These are phyloP conservation scores for Escovopsis sp. DNA, from an alignment of 2,329 filamentous ascomycete species.

Conservation along the genomic window DNA sequence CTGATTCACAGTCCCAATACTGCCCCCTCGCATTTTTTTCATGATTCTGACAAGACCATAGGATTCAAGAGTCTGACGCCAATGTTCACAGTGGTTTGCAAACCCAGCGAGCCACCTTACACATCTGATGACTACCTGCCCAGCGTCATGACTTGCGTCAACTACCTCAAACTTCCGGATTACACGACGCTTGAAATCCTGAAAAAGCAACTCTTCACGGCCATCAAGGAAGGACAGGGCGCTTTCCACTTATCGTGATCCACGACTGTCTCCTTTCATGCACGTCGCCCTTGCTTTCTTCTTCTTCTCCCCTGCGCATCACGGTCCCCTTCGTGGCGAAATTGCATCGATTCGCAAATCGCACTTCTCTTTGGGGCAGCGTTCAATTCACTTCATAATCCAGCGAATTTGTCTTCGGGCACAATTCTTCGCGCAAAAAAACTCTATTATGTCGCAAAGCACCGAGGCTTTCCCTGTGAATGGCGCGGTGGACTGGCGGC, in stretches of 20 bases:
- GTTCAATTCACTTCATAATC: no score
- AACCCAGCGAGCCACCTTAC: slow-evolving; percentile 89
- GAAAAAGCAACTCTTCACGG: slow-evolving; percentile 62
- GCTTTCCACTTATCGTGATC: slow-evolving; percentile 84
- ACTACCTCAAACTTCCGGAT: slow-evolving; percentile 94
- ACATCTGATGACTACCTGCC: slow-evolving; percentile 95
- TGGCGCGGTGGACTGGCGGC: neutral
- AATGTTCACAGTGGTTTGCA: slow-evolving; percentile 98
- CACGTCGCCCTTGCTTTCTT: neutral
- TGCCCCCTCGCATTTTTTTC: no score
- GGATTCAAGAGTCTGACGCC: slow-evolving; percentile 94
- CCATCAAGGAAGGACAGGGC: slow-evolving; percentile 89
- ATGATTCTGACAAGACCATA: slow-evolving; percentile 26
- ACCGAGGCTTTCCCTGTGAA: neutral
- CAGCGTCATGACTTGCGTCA: slow-evolving; percentile 99
- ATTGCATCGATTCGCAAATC: no score
- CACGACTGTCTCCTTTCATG: neutral
- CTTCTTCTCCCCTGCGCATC: no score
- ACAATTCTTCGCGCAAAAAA: no score
- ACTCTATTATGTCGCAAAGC: no score
- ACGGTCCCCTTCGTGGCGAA: no score
- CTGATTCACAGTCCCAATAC: no score
- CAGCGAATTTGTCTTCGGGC: no score
- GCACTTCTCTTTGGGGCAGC: no score
- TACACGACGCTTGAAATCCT: slow-evolving; percentile 70